Evolutionary conservation across 306 rosid genomes (phyloP).

Genomic region (Coriaria nepalensis): DNA sequence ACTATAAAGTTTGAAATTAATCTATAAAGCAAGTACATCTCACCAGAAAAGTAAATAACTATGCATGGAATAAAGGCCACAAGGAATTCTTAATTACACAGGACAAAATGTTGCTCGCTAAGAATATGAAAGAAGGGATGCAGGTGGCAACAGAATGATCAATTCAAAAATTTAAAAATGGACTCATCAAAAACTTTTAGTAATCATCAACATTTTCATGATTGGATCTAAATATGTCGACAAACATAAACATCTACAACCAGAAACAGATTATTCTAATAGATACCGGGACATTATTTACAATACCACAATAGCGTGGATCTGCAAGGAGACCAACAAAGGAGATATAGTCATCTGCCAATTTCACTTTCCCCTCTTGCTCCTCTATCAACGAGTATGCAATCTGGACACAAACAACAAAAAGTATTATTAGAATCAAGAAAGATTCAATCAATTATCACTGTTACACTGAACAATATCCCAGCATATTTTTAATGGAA

Average conservation of each 20-base stretch:
- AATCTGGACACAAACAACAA: slow-evolving; percentile 34
- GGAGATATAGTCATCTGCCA: slow-evolving; percentile 60
- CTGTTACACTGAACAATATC: not conserved
- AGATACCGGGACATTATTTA: slow-evolving; percentile 32
- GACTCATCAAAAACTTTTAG: too few species aligned
- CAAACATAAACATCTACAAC: slow-evolving; percentile 7
- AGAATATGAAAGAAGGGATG: too few species aligned
- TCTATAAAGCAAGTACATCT: too few species aligned
- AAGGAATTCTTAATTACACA: too few species aligned
- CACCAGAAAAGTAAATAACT: too few species aligned
- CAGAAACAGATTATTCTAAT: slow-evolving; percentile 19
- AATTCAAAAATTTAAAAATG: too few species aligned
- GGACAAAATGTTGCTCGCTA: too few species aligned
- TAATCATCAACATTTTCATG: not conserved
- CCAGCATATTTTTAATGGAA: too few species aligned
- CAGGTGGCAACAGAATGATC: too few species aligned
- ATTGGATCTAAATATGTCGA: not conserved
- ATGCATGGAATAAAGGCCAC: too few species aligned
- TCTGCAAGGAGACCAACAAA: slow-evolving; percentile 95
- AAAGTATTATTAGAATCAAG: not conserved
- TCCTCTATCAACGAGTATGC: slow-evolving; percentile 83
- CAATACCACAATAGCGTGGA: slow-evolving; percentile 89
- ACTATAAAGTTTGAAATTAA: too few species aligned
- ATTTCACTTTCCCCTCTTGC: slow-evolving; percentile 73
- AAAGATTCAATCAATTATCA: not conserved